Evolutionary conservation across 164 flowering plant species (phyloP).

Genomic region (Tetracentron sinense): DNA sequence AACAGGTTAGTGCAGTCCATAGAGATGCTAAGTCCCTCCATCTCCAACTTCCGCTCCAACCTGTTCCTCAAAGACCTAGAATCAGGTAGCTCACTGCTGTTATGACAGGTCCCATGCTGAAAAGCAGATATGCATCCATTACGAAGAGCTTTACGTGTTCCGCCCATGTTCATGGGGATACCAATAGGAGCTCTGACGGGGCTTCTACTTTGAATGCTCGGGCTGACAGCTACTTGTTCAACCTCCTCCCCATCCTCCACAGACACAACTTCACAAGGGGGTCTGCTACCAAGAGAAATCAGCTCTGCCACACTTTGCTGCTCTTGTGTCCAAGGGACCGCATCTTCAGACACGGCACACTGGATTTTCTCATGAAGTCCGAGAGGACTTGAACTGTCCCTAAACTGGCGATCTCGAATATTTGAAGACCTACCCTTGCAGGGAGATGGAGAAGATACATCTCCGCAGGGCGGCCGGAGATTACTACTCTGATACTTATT

Average conservation of each 20-base stretch:
- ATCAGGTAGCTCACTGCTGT: conserved; percentile 60
- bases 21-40: conserved; percentile 47
- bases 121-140: conserved; percentile 18
- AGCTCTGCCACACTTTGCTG: conserved; percentile 61
- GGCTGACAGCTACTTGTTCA: conserved; percentile 67
- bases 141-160: conserved; percentile 37
- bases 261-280: conserved; percentile 59
- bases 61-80: conserved; percentile 43
- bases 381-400: conserved; percentile 59
- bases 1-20: conserved; percentile 56
- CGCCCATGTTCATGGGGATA: conserved; percentile 37
- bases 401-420: conserved; percentile 42
- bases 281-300: conserved; percentile 65
- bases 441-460: conserved; percentile 53
- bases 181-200: conserved; percentile 86
- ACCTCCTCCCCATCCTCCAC: conserved; percentile 96
- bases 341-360: conserved; percentile 31
- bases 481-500: conserved; percentile 40
- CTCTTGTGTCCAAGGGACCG: conserved; percentile 38
- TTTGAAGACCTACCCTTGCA: conserved; percentile 51
- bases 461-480: conserved; percentile 42
- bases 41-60: conserved; percentile 54
- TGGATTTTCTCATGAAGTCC: conserved; percentile 49
- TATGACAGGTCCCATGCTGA: conserved; percentile 41
- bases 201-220: conserved; percentile 69